Evolutionary conservation across 345 rosid species (phyloP), one percentile per base, ranked within the genome.

Genomic region (Erysimum cheiranthoides): DNA sequence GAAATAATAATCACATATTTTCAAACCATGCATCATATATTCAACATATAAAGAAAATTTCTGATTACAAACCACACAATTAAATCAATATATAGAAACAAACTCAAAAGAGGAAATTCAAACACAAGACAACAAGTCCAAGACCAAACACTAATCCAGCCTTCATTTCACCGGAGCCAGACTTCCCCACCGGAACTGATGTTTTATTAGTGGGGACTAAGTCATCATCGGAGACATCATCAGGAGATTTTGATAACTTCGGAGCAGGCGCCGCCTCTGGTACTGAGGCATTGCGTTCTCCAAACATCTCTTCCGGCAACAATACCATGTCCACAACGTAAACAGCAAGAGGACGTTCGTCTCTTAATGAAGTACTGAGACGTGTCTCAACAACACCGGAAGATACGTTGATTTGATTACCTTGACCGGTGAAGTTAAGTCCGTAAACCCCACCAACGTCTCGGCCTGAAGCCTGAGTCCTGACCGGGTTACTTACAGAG

Each of bases 321-420:
- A 92, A 68, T 4, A 94, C 98, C 84, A 82, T 79, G 75, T 94
- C 98, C 45, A 90, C 85, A 42, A 82, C 86, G 79, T 94, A 94
- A 79, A 92, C 76, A 1, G 97, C 96, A 57, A 94, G 75, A 13
- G 97, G 98, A 36, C 57, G 74, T 21, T 62, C 57, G 32, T 79
- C 73, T 51, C 81, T 81, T 10, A 94, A 53, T 1, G 88, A 82
- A 61, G 87, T 92, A 73, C 84, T 86, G n/a, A 94, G 34, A 66
- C 74, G 91, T 7, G 96, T 87, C 81, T 86, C 83, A 9, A 89
- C 84, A 0, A 80, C 25, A 47, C 96, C 97, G 1, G 84, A 81
- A 1, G 97, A 85, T 31, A 95, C 96, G 34, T 92, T 95, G 32
- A 90, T 88, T 85, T 95, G 97, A 83, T 79, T 92, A 40, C 83